Percentiles rank a stretch among this genome's conserved stretches.
phyloP scores from a whole-genome alignment of 2,329 filamentous ascomycete species.

The Pestalotiopsis sp. region DNA sequence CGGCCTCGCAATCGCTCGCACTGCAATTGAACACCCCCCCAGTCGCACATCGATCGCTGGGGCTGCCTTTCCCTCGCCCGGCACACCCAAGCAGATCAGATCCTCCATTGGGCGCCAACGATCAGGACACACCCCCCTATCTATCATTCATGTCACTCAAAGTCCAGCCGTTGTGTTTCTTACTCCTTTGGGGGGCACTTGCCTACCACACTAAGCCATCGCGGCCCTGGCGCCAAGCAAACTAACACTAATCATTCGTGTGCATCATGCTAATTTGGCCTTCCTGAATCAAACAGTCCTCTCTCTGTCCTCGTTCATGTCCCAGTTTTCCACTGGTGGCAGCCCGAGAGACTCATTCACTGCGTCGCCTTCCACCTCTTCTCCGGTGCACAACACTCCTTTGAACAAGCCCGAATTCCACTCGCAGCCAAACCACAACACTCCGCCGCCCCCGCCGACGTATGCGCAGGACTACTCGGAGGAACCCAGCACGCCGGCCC shows the following conservation, averaged over 20 bases:
- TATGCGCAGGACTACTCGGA: slow-evolving; percentile 12
- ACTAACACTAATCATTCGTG: slow-evolving; percentile 15
- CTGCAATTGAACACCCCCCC: not conserved
- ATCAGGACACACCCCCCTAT: not conserved
- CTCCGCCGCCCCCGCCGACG: slow-evolving; percentile 3
- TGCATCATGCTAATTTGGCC: slow-evolving; percentile 34
- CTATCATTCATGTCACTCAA: no score
- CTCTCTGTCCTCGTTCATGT: slow-evolving; percentile 90
- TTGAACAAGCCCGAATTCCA: slow-evolving; percentile 14
- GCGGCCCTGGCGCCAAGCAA: slow-evolving; percentile 11
- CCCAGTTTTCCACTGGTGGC: slow-evolving; percentile 64
- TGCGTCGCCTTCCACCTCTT: slow-evolving; percentile 26
- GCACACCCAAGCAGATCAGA: not conserved
- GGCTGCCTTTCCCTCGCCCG: not conserved
- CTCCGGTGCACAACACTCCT: slow-evolving; percentile 13
- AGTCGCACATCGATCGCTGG: not conserved
- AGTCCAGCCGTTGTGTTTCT: not conserved
- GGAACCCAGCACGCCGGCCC: slow-evolving; percentile 24
- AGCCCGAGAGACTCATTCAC: slow-evolving; percentile 35
- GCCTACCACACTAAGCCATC: slow-evolving; percentile 5
- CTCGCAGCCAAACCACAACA: slow-evolving; percentile 7
- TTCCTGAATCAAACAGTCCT: slow-evolving; percentile 60
- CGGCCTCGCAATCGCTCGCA: not conserved
- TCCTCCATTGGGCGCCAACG: not conserved
- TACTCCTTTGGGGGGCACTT: slow-evolving; percentile 11